Evolutionary conservation across 2,329 filamentous ascomycete genomes (phyloP), one percentile per base, ranked within the genome.

Genomic region (Botrytis elliptica): DNA sequence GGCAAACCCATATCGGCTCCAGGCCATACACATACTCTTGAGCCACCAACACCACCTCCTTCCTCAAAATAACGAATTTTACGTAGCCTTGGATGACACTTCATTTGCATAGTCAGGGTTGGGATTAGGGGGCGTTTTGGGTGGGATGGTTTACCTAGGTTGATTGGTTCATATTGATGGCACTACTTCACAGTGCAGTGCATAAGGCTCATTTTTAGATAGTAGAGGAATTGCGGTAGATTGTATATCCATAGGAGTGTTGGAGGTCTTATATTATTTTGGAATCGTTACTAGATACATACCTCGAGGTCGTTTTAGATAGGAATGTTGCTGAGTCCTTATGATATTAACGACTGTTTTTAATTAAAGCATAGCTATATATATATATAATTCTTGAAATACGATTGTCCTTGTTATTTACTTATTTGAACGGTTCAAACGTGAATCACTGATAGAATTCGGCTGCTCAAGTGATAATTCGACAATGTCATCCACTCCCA

Each of bases 21-120:
- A 16, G 92, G 93, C 69, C 96, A 99, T 82, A 90, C 88, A 1
- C 96, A 99, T 81, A 90, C 95, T 20, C 86, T 98, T 55, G 94
- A 97, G 82, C 93, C 93, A 25, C 89, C 90, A 22, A 82, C 85
- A 40, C 83, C 84, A 75, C 80, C 83, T 33, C 70, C 75, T 40
- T 46, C 77, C 76, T 65, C 74, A 29, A 79, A 79, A 74, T 77
- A 73, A 68, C 64, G 71, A 72, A 69, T 60, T 60, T 72, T 40
- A 72, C 71, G 71, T 69, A 72, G 52, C 63, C 33, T 72, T 72
- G 72, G 70, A 72, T 65, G 70, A 44, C n/a, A 69, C 65, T 67
- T 49, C 67, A 69, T 73, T 75, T 73, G 70, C 70, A 72, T 74
- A 70, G 64, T 69, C 64, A 64, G 73, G 71, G 46, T 71, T 42